Conservation (phyloP, 345 rosid species). For the Iberis pinnata region DNA sequence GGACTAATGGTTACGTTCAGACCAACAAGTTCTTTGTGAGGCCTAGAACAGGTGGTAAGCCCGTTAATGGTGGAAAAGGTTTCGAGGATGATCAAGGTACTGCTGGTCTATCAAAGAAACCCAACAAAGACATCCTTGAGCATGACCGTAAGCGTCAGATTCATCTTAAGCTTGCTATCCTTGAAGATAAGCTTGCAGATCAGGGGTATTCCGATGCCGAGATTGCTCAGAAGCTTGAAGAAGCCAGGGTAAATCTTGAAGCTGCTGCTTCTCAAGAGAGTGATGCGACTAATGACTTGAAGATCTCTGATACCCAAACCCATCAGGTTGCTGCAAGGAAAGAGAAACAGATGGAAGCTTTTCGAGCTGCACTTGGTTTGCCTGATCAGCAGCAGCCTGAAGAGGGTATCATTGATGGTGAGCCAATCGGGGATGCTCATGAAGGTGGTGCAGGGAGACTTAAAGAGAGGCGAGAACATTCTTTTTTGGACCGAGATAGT, state of each 20-base stretch:
- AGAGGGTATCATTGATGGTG: constrained; percentile 38
- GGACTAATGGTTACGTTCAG: constrained; percentile 90
- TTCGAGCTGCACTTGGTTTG: constrained; percentile 80
- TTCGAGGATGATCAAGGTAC: constrained; percentile 78
- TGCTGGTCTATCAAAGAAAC: constrained; percentile 75
- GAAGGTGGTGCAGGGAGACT: constrained; percentile 21
- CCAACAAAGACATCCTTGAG: constrained; percentile 77
- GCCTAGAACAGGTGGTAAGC: constrained; percentile 56
- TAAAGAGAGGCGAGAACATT: constrained; percentile 56
- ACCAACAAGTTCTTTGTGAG: constrained; percentile 77
- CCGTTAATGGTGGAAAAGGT: constrained; percentile 45
- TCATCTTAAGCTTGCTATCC: constrained; percentile 74
- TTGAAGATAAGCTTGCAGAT: constrained; percentile 69
- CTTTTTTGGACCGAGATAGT: constrained; percentile 61
- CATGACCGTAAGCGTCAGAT: constrained; percentile 91
- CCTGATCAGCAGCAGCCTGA: constrained; percentile 29
- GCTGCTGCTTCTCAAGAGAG: constrained; percentile 39
- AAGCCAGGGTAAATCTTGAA: constrained; percentile 63
- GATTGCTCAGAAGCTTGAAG: constrained; percentile 70
- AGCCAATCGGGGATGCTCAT: constrained; percentile 20
- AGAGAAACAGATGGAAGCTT: constrained; percentile 87
- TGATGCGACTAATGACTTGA: constrained; percentile 34
- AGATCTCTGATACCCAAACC: constrained; percentile 75
- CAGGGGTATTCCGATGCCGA: constrained; percentile 81
- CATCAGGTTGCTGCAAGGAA: constrained; percentile 93